These are phyloP conservation scores for Candida michaelii DNA, from an alignment of 805 yeast genomes.

Conservation along the genomic window DNA sequence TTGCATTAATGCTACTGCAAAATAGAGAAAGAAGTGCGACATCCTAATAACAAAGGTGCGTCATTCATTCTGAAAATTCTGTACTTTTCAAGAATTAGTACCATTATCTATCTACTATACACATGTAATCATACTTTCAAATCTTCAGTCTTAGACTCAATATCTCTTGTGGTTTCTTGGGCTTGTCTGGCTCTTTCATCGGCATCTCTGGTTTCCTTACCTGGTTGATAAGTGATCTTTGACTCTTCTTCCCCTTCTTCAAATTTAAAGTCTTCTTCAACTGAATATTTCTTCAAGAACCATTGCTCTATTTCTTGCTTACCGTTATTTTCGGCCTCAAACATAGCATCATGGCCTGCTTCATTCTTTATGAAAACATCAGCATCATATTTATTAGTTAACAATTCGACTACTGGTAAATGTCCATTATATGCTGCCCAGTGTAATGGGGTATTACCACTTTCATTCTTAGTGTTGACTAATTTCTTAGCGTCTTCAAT, in stretches of 20 bases:
- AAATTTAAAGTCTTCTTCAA: slow-evolving; percentile 52
- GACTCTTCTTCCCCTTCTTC: slow-evolving; percentile 42
- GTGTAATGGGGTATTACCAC: slow-evolving; percentile 92
- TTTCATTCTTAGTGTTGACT: slow-evolving; percentile 52
- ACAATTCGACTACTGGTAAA: slow-evolving; percentile 60
- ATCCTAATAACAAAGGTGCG: too few species aligned
- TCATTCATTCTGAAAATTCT: too few species aligned
- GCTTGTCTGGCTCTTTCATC: slow-evolving; percentile 33
- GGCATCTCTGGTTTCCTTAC: slow-evolving; percentile 43
- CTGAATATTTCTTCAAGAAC: slow-evolving; percentile 69
- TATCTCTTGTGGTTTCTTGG: slow-evolving; percentile 34
- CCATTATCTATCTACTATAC: neutral
- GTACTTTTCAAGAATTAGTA: too few species aligned
- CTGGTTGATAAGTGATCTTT: slow-evolving; percentile 43
- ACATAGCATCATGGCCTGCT: slow-evolving; percentile 79
- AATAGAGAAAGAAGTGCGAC: too few species aligned
- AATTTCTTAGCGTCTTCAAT: slow-evolving; percentile 41
- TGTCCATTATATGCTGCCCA: slow-evolving; percentile 96
- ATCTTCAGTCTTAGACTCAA: slow-evolving; percentile 7
- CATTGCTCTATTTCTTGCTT: slow-evolving; percentile 77
- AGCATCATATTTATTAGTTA: slow-evolving; percentile 73
- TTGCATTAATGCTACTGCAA: too few species aligned
- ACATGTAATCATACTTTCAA: slow-evolving; percentile 4
- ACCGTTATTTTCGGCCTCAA: slow-evolving; percentile 81
- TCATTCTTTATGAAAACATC: slow-evolving; percentile 79